Conservation (phyloP, 805 yeast species). For the Starmerella ratchasimensis region DNA sequence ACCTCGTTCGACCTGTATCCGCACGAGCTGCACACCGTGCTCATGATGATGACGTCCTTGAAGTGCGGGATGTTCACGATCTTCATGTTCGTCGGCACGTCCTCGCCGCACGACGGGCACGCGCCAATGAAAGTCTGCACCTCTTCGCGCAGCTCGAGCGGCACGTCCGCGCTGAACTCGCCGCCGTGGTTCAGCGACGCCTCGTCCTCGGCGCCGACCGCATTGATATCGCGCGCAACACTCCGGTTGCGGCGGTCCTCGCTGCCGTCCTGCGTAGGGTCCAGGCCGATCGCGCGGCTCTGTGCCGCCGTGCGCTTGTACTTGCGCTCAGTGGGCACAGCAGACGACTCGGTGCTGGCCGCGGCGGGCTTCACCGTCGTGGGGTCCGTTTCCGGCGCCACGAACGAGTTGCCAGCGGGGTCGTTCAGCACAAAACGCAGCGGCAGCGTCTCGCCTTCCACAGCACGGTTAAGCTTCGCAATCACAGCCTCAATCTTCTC, state of each 20-base stretch:
- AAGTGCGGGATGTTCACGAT: constrained; percentile 93
- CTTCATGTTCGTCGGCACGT: constrained; percentile 91
- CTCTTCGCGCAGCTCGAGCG: constrained; percentile 70
- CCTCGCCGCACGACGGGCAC: constrained; percentile 75
- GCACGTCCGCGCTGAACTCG: constrained; percentile 48
- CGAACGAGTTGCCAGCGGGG: constrained; percentile 96
- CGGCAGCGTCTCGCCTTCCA: constrained; percentile 64
- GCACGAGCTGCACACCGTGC: constrained; percentile 81
- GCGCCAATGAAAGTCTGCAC: constrained; percentile 87
- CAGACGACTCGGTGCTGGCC: not conserved
- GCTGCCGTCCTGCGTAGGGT: constrained; percentile 18
- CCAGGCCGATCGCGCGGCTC: constrained; percentile 66
- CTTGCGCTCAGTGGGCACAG: constrained; percentile 61
- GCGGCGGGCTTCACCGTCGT: not conserved
- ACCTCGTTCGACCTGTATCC: constrained; percentile 96
- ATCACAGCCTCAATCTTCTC: constrained; percentile 62
- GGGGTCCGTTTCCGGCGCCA: constrained; percentile 58
- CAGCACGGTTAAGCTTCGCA: constrained; percentile 40
- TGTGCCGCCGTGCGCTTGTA: constrained; percentile 81
- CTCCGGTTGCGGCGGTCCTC: constrained; percentile 35
- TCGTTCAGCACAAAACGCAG: constrained; percentile 71
- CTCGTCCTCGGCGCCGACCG: constrained; percentile 2
- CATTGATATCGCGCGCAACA: constrained; percentile 17
- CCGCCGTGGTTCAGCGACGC: constrained; percentile 37
- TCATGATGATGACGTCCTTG: constrained; percentile 93